These are phyloP conservation scores for Mucor sp. DNA, from an alignment of 371 early-diverging fungal genomes.

Conservation along the genomic window DNA sequence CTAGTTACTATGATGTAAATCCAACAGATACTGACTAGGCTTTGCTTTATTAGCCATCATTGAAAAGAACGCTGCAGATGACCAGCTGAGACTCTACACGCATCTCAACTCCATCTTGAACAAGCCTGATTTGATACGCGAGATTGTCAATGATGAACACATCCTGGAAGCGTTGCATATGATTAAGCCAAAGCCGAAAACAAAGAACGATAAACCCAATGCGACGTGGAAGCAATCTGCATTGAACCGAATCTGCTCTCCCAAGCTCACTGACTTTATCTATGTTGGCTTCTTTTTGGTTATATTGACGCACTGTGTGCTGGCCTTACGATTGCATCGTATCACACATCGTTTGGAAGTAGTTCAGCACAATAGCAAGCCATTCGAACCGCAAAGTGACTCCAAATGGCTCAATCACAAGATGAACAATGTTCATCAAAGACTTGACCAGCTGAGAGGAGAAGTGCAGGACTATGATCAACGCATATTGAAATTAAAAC, in stretches of 20 bases:
- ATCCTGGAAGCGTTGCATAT: slow-evolving; percentile 9
- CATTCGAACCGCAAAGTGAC: not conserved
- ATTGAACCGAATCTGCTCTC: not conserved
- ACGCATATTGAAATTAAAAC: slow-evolving; percentile 11
- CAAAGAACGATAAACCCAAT: not conserved
- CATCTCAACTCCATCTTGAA: slow-evolving; percentile 15
- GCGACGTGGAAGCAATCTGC: not conserved
- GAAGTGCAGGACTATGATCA: slow-evolving; percentile 16
- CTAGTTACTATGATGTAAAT: not conserved
- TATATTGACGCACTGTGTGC: slow-evolving; percentile 14
- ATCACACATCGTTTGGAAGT: slow-evolving; percentile 10
- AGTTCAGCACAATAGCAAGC: not conserved
- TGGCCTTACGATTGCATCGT: slow-evolving; percentile 18
- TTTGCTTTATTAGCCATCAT: slow-evolving; percentile 20
- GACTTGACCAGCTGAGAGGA: slow-evolving; percentile 11
- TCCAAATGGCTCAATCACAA: slow-evolving; percentile 5
- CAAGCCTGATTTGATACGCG: slow-evolving; percentile 10
- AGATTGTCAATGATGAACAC: slow-evolving; percentile 10
- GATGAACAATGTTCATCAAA: slow-evolving; percentile 9
- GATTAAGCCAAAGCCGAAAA: not conserved
- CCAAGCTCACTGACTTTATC: not conserved
- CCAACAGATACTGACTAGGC: not conserved
- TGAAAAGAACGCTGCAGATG: slow-evolving; percentile 30
- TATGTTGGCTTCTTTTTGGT: slow-evolving; percentile 14
- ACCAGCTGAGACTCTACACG: slow-evolving; percentile 19